Evolutionary conservation across 306 rosid genomes (phyloP).

Genomic region (Trichosanthes truncata): DNA sequence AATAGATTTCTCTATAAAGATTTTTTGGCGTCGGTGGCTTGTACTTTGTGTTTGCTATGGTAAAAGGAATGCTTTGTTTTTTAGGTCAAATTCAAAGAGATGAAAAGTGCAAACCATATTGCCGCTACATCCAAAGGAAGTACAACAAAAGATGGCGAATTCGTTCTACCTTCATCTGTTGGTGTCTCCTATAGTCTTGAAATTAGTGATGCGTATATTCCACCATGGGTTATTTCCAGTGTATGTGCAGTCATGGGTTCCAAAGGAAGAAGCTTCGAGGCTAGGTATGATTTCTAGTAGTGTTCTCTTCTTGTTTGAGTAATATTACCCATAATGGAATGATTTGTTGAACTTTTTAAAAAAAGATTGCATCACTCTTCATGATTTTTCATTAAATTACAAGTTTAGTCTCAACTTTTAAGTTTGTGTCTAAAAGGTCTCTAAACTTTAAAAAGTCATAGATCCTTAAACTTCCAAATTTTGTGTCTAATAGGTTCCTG

Average conservation of each 20-base stretch:
- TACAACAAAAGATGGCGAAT: slow-evolving; percentile 34
- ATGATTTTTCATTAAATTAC: not conserved
- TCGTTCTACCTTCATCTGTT: slow-evolving; percentile 21
- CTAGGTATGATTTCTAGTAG: slow-evolving; percentile 44
- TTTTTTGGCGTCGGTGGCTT: not conserved
- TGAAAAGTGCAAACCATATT: slow-evolving; percentile 47
- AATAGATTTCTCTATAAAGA: not conserved
- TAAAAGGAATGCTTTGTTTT: slow-evolving; percentile 9
- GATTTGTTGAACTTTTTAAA: not conserved
- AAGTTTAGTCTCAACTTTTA: not conserved
- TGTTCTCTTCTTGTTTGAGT: not conserved
- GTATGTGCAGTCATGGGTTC: slow-evolving; percentile 52
- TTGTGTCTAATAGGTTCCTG: too few relatives aligned
- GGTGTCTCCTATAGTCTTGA: slow-evolving; percentile 58
- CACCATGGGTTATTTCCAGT: slow-evolving; percentile 73
- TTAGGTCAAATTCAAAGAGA: slow-evolving; percentile 75
- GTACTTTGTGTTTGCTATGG: slow-evolving; percentile 1
- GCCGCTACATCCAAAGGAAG: slow-evolving; percentile 37
- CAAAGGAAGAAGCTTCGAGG: slow-evolving; percentile 74
- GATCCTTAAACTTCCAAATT: too few relatives aligned
- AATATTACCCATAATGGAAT: not conserved
- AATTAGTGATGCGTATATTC: slow-evolving; percentile 65
- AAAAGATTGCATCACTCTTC: not conserved
- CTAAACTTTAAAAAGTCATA: too few relatives aligned
- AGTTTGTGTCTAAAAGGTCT: not conserved